Evolutionary conservation across 2,329 filamentous ascomycete species (phyloP), one percentile per base, ranked within the genome.

Genomic region (Botrytis hyacinthi): DNA sequence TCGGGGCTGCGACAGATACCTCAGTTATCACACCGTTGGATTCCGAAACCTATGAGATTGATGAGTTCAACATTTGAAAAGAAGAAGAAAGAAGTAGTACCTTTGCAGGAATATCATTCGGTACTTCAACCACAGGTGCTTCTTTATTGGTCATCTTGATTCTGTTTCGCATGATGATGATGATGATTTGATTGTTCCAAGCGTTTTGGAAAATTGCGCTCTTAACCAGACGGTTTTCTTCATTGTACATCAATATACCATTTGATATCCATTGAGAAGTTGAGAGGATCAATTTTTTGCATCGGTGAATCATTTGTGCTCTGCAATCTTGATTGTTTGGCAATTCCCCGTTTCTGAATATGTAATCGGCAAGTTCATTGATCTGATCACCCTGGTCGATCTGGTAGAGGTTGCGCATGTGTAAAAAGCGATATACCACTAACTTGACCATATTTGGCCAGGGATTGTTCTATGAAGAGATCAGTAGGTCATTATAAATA

Each of bases 251-350:
- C 22, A 67, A n/a, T 12, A 54, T 26, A 8, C 65, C 65, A n/a
- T 40, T 51, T 7, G 18, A 37, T 29, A 4, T 40, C 65, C 65
- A 67, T 40, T 67, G 26, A 29, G 22, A 67, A 67, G 32, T 40
- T 20, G 46, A 54, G 35, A 40, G 26, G 8, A 67, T 54, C 26
- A 67, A 26, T 35, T 67, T 54, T 12, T 20, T 40, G 65, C 65
- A 67, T 54, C 65, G 65, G 37, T 54, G 32, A 51, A 67, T 40
- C 46, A 67, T 67, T 67, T 67, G 46, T 67, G 10, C 46, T 54
- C 32, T 67, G 26, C 46, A 67, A 54, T 54, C 22, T 54, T 7
- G 32, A 18, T 54, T 35, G 4, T 67, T 40, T 20, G 46, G 32
- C 22, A 67, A 67, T 54, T 54, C 16, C 4, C 65, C 65, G 14